Conservation (phyloP, 2,329 filamentous ascomycete genomes). For the Microdochium paspali region DNA sequence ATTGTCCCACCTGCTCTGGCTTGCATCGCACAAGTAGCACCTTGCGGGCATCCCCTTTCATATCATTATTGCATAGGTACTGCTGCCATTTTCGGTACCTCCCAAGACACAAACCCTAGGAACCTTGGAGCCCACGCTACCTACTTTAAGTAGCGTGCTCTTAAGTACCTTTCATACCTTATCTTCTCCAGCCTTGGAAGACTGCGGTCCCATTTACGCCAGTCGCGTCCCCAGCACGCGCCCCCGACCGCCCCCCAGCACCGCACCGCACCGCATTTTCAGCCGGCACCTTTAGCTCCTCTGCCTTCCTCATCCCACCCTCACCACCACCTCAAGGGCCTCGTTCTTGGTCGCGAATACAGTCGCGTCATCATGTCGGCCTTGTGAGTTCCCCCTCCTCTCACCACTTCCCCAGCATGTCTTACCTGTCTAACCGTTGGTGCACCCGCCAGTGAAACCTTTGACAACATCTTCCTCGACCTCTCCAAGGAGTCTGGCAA, state of each 20-base stretch:
- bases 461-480: slow-evolving; percentile 95
- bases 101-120: too few species aligned
- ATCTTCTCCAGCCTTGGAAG: too few species aligned
- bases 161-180: too few species aligned
- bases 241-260: not conserved
- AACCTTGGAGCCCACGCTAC: too few species aligned
- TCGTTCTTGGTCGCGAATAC: not conserved
- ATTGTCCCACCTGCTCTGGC: too few species aligned
- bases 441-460: slow-evolving; percentile 59
- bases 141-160: too few species aligned
- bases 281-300: not conserved
- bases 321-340: not conserved
- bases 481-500: slow-evolving; percentile 87
- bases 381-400: not conserved
- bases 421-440: slow-evolving; percentile 4
- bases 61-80: too few species aligned
- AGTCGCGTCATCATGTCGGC: not conserved
- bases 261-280: not conserved
- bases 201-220: not conserved
- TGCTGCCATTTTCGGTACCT: too few species aligned
- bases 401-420: slow-evolving; percentile 1
- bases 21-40: too few species aligned
- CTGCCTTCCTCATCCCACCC: not conserved
- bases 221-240: not conserved
- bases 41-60: too few species aligned